A percentile compares a stretch with the other conserved stretches of the same genome.
phyloP scores from a whole-genome alignment of 2,329 filamentous ascomycete genomes.

The Ascochyta viciae-villosae region DNA sequence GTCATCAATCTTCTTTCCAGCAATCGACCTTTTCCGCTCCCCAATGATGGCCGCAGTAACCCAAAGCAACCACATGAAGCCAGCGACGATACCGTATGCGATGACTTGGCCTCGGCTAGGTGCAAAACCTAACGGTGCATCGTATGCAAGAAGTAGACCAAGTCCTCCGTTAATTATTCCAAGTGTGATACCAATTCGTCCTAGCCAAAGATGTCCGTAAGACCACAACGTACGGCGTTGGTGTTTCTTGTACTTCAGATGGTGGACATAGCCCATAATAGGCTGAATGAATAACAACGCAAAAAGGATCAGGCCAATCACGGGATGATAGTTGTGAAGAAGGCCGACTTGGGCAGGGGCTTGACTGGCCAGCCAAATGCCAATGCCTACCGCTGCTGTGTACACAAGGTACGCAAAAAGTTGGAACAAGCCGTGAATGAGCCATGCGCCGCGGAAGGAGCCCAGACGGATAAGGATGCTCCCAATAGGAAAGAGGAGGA shows the following conservation, averaged over 20 bases:
- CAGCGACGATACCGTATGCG: conserved; percentile 44
- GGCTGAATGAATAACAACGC: conserved; percentile 62
- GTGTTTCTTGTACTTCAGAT: conserved; percentile 57
- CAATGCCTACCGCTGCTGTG: conserved; percentile 59
- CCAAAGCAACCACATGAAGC: conserved; percentile 46
- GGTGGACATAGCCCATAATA: conserved; percentile 59
- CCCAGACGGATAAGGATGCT: conserved; percentile 53
- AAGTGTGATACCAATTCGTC: conserved; percentile 57
- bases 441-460: conserved; percentile 51
- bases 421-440: conserved; percentile 56
- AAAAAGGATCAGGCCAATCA: conserved; percentile 62
- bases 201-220: conserved; percentile 62
- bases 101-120: conserved; percentile 38
- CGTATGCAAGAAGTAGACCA: conserved; percentile 51
- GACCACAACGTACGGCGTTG: conserved; percentile 55
- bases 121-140: conserved; percentile 35
- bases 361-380: conserved; percentile 57
- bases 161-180: conserved; percentile 64
- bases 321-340: conserved; percentile 54
- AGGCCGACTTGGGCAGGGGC: conserved; percentile 28
- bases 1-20: conserved; percentile 20
- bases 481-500: conserved; percentile 54
- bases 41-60: conserved; percentile 37
- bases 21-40: conserved; percentile 30
- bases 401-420: conserved; percentile 56